Percentiles rank a stretch among this genome's conserved stretches.
Conservation (phyloP, 2,329 filamentous ascomycete species). For the Botrytis fabae region DNA sequence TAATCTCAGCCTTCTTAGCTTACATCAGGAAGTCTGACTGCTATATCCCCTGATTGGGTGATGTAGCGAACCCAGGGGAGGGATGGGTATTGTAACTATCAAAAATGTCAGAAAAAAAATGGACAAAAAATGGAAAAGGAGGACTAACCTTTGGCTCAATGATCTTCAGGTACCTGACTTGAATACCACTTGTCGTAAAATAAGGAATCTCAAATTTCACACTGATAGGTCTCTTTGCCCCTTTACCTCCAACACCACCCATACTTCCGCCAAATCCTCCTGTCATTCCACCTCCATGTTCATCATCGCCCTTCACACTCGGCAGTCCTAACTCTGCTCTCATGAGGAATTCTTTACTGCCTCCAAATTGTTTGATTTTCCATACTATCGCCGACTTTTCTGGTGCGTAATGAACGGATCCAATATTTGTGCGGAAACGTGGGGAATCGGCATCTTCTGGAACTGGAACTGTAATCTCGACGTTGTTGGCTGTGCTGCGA, state of each 20-base stretch:
- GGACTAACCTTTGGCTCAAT: constrained; percentile 91
- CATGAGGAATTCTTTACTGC: constrained; percentile 98
- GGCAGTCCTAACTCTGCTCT: constrained; percentile 92
- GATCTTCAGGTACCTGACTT: constrained; percentile 98
- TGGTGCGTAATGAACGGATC: constrained; percentile 93
- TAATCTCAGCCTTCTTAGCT: background rate
- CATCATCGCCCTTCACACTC: constrained; percentile 91
- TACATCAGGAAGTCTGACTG: constrained; percentile 83
- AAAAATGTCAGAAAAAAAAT: constrained; percentile 17
- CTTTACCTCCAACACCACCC: constrained; percentile 87
- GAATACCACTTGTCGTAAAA: constrained; percentile 98
- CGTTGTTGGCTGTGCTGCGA: constrained; percentile 95
- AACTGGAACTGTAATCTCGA: constrained; percentile 95
- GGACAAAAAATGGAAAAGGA: background rate
- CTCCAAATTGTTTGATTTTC: constrained; percentile 99
- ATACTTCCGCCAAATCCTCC: constrained; percentile 96
- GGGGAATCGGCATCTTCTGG: constrained; percentile 96
- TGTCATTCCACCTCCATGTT: constrained; percentile 95
- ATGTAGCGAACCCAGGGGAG: constrained; percentile 98
- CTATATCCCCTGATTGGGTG: constrained; percentile 95
- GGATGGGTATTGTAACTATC: constrained; percentile 92
- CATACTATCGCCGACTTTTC: constrained; percentile 97
- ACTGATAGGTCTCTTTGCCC: constrained; percentile 89
- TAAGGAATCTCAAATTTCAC: constrained; percentile 99
- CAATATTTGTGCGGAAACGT: constrained; percentile 95